Evolutionary conservation across 768 basidiomycete genomes (phyloP), one percentile per base, ranked within the genome.

Genomic region (Agrocybe praecox): DNA sequence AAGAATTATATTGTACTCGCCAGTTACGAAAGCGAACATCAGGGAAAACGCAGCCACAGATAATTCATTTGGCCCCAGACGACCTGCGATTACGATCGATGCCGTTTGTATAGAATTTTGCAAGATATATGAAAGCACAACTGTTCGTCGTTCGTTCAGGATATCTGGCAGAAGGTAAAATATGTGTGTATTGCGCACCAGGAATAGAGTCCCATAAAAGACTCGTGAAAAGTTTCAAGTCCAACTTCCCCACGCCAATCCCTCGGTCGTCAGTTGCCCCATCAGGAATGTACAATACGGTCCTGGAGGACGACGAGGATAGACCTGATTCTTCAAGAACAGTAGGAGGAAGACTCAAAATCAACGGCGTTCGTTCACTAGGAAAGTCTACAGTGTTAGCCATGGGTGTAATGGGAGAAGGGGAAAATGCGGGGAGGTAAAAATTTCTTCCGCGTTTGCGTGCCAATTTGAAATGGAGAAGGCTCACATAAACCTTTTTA

Each of bases 11-110:
- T 59, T 66, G 65, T 69, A 86, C 85, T 85, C 72, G 83, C 88
- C 87, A 78, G 89, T 88, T 8, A 90, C 89, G 66, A 85, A 88
- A 14, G 88, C 89, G 62, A 92, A 71, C 89, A 91, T 91, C 66
- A 88, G 73, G 24, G 87, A 80, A 63, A 90, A 88, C 43, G 90
- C 88, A 12, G 90, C 80, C 1, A 82, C 85, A 1, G 88, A 88
- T 15, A 92, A 74, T 63, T 88, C 84, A 60, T 86, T 75, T 18
- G 89, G 83, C 2, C 90, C 89, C 9, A 91, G 77, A 18, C 83
- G 83, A 22, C 88, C 88, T 11, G 80, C 80, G 60, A 90, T 78
- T 32, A 89, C 61, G 50, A 90, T 78, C 17, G 87, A 81, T 17
- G 77, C 72, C 3, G 88, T 87, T 68, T 90, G 89, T 34, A 89